phyloP scores from a whole-genome alignment of 192 early-diverging fungal species.

The Blastocladiella britannica region DNA sequence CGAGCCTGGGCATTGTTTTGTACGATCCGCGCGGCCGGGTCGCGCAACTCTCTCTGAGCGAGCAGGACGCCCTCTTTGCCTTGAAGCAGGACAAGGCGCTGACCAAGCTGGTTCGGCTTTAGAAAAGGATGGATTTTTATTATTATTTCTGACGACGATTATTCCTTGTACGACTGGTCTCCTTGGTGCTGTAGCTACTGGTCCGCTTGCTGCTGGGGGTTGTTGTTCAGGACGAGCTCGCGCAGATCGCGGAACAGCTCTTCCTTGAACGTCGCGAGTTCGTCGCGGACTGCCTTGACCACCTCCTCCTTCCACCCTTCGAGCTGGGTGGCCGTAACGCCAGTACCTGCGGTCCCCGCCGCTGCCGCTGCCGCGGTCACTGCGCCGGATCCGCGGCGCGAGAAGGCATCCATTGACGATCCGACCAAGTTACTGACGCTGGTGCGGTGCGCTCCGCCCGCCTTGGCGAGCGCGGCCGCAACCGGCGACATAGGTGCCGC shows the following conservation, averaged over 20 bases:
- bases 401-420: no score
- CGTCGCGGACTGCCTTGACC: neutral
- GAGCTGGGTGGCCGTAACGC: neutral
- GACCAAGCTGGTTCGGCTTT: neutral
- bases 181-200: no score
- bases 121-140: no score
- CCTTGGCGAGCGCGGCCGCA: neutral
- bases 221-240: no score
- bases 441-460: neutral
- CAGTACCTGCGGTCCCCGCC: neutral
- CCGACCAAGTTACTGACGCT: no score
- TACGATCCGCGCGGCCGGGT: constrained; percentile 13
- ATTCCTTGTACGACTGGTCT: no score
- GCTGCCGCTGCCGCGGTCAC: neutral
- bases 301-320: neutral
- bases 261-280: neutral
- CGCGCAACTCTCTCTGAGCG: constrained; percentile 45
- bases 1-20: neutral
- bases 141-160: no score
- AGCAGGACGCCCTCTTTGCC: constrained; percentile 62
- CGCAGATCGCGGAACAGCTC: no score
- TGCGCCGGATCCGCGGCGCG: neutral
- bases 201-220: no score
- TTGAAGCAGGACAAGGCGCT: constrained; percentile 24
- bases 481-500: neutral